A percentile compares a stretch with the other conserved stretches of the same genome.
Evolutionary conservation across 352 stramenopile genomes (phyloP).

Genomic region (Globisporangium heterothallicum): DNA sequence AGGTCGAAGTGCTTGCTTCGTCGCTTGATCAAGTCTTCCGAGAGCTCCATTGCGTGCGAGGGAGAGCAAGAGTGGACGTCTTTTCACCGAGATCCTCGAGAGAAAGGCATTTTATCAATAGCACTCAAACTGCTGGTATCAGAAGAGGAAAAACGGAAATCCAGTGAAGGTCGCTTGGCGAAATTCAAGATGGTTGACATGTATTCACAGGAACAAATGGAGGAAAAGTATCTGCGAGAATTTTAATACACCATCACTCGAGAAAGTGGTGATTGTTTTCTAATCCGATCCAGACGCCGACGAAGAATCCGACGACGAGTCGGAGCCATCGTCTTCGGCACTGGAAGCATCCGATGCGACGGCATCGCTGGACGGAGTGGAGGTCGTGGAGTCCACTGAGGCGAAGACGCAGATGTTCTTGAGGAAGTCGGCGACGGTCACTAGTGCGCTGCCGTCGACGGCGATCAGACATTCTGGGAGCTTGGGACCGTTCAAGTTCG

Average conservation of each 20-base stretch:
- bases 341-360: not conserved
- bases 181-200: too few relatives aligned
- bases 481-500: constrained; percentile 11
- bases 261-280: too few relatives aligned
- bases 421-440: constrained; percentile 21
- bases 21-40: constrained; percentile 56
- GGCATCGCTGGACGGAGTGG: not conserved
- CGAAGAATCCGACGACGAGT: not conserved
- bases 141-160: too few relatives aligned
- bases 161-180: too few relatives aligned
- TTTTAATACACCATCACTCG: too few relatives aligned
- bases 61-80: too few relatives aligned
- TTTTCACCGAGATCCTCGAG: too few relatives aligned
- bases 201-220: too few relatives aligned
- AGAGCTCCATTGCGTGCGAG: constrained; percentile 51
- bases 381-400: not conserved
- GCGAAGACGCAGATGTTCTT: constrained; percentile 16
- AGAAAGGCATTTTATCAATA: too few relatives aligned
- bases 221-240: too few relatives aligned
- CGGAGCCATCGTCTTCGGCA: not conserved
- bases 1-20: constrained; percentile 75
- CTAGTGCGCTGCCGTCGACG: constrained; percentile 10
- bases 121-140: too few relatives aligned
- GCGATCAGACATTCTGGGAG: constrained; percentile 19
- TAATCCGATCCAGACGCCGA: not conserved